Percentiles rank a stretch among this genome's conserved stretches.
phyloP scores from a whole-genome alignment of 805 yeast species.

The Dipodascus geniculatus region DNA sequence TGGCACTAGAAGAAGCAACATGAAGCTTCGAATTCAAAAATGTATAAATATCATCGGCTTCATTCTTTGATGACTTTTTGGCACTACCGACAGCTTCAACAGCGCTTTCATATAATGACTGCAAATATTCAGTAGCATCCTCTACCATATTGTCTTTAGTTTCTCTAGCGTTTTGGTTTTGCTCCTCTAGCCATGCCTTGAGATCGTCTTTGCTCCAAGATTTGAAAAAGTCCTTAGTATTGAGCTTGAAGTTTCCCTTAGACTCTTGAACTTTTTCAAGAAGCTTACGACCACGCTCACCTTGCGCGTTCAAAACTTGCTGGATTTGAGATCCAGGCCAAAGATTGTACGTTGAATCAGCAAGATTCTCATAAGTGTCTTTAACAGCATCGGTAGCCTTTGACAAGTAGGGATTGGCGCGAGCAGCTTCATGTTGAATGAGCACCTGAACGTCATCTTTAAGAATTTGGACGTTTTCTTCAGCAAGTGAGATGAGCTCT shows the following conservation, averaged over 20 bases:
- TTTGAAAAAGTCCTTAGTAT: not conserved
- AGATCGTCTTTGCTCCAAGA: not conserved
- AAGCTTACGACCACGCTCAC: not conserved
- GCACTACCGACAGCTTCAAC: not conserved
- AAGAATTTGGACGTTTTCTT: not conserved
- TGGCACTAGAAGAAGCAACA: not conserved
- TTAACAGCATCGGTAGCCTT: not conserved
- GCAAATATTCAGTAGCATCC: not conserved
- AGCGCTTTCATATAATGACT: not conserved
- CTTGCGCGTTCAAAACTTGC: not conserved
- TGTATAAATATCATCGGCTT: not conserved
- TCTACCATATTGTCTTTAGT: not conserved
- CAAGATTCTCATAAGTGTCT: not conserved
- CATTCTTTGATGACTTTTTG: not conserved
- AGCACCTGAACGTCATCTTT: not conserved
- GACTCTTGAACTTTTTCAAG: not conserved
- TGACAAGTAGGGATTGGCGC: not conserved
- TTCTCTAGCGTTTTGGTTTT: not conserved
- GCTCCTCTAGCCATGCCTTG: not conserved
- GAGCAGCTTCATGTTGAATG: not conserved
- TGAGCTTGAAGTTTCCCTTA: not conserved
- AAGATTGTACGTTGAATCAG: not conserved
- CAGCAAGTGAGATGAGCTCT: not conserved
- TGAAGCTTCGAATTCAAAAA: not conserved
- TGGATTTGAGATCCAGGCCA: conserved; percentile 2